Evolutionary conservation across 768 basidiomycete species (phyloP), one percentile per base, ranked within the genome.

Genomic region (Agrocybe praecox): DNA sequence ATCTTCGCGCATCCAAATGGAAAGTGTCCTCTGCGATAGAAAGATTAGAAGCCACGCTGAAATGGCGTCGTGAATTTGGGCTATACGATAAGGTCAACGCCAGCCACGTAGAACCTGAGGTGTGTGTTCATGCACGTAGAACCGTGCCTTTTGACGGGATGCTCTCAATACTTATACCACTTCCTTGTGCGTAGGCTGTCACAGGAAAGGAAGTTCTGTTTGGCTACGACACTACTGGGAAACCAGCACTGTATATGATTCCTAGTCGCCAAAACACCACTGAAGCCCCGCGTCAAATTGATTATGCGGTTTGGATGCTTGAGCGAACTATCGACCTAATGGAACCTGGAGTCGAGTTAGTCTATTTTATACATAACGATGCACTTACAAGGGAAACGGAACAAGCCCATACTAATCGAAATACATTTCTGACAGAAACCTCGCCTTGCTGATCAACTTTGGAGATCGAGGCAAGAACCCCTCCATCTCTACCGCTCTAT

Each of bases 131-230:
- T 29, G 9, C 26, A 9, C 26, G 26, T 29, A 29, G 9, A 29
- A 5, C 22, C 11, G 18, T 19, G 47, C 32, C 24, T 19, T 18
- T 19, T 36, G n/a, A 19, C 2, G 6, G 9, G 9, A 9, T 19
- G 5, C 11, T 26, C 26, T 17, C 33, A 26, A 22, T 42, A 1
- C 42, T 49, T 19, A 21, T 10, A 24, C 43, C 12, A n/a, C n/a
- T 21, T 40, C 15, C 18, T n/a, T 45, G 34, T 40, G 48, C 48
- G 8, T 49, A 90, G 89, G 87, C 85, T 1, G 72, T 89, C 47
- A 96, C 93, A 4, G 94, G 94, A 29, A 96, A 96, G 72, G 80
- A 86, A 67, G 75, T 94, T 48, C 59, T 87, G 17, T 90, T 89
- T 62, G 94, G 94, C 5, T 93, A 83, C 66, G 92, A 94, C 68